Base-by-base conservation (phyloP, 768 basidiomycete genomes). In the Leccinum barrowsii region DNA sequence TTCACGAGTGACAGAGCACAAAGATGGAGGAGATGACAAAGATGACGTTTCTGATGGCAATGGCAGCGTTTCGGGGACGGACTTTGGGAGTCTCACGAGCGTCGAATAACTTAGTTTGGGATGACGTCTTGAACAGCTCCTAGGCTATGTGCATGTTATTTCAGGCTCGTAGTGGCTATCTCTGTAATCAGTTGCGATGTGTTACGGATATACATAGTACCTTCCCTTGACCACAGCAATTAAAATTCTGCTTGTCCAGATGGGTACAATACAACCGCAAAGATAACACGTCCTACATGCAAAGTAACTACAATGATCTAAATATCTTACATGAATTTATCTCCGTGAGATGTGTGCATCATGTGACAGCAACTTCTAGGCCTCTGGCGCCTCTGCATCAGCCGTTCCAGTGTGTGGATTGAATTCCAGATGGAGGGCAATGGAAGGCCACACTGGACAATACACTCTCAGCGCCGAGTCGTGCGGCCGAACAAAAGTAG, bases 351-450 rank as follows among this genome's bases (percentile, higher is more conserved):
- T 51, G 30, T 24, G 22, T 51, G 49, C 28, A 55, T 34, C 17
- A 55, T 34, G 24, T 24, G 26, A 53, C 21, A 49, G 7, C 12
- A 42, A 19, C 63, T 28, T 28, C 26, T 66, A 63, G 55, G 55
- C 21, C 55, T 71, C 62, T 46, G 60, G 47, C 26, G 52, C 17
- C 59, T 65, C 62, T 28, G 59, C 55, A 37, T 74, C 72, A 7
- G 60, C 59, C 57, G 56, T 54, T 6, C 63, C 74, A 21, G 66
- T 59, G 30, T 70, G 73, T 21, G 84, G 78, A 55, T 79, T 81
- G 64, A 85, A 87, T 60, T 87, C 85, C 24, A 89, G 73, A 59
- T 82, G 82, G 52, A 81, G 78, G 1, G 83, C 79, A 59, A 89
- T 88, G 28, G 82, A 71, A 3, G 86, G 86, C 87, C 87, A 89